Base-by-base conservation (phyloP, 768 basidiomycete genomes). In the Trametes coccinea region DNA sequence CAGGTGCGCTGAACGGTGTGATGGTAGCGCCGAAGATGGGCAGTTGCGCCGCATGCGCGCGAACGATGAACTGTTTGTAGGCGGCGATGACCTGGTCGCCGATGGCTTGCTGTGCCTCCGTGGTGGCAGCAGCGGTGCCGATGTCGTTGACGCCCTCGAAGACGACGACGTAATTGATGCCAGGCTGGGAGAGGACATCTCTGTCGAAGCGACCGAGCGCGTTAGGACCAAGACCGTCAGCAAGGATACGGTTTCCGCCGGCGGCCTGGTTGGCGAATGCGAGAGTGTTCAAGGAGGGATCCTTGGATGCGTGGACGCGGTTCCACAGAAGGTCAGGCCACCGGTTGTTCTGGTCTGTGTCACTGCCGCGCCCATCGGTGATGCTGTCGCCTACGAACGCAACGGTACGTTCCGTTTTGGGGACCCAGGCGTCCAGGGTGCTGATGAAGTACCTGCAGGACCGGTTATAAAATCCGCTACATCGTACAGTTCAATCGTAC, bases 61-160 rank as follows among this genome's bases (percentile, higher is more conserved):
- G 76, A 6, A 73, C 67, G 57, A 75, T 71, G 53, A 82, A 79
- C 68, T 84, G 82, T 67, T 77, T 72, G 71, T 70, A 79, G 2
- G 82, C 80, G 46, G 67, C 69, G 67, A 82, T 80, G 65, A 82
- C 63, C 11, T 70, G 71, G 69, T 78, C 73, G 16, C 73, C 78
- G 53, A 81, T 71, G 27, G 63, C 69, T 44, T 70, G 60, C 71
- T 82, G 80, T 13, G 71, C 72, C 8, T 64, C 72, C 0, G 67
- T 50, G n/a, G 72, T 73, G 33, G 78, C 66, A 7, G 63, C 64
- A 4, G 77, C 78, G 5, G 72, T 73, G 4, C 81, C 82, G 54
- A 82, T 80, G 74, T 82, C 82, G 75, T 82, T 84, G 29, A 82
- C 80, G 53, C 82, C 82, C 66, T 81, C 80, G 69, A 81, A 82